phyloP scores from a whole-genome alignment of 192 early-diverging fungal species.

The Phlyctochytrium bullatum region DNA sequence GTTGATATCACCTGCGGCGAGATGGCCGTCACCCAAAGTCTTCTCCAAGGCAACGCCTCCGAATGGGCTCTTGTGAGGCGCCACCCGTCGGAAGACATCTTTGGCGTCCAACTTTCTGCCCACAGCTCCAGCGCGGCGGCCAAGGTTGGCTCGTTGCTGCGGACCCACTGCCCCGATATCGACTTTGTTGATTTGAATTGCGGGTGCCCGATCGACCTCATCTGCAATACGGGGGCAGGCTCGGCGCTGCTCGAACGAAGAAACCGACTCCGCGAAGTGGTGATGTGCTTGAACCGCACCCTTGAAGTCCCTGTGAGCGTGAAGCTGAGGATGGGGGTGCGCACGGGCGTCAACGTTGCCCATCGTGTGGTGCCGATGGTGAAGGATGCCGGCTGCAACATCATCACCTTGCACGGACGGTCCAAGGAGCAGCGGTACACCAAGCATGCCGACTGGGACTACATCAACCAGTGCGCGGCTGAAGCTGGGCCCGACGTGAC shows the following conservation, averaged over 20 bases:
- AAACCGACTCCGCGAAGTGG: conserved; percentile 70
- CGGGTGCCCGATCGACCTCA: conserved; percentile 91
- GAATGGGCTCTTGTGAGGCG: conserved; percentile 84
- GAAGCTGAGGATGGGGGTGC: conserved; percentile 81
- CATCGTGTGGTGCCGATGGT: conserved; percentile 73
- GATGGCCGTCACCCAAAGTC: conserved; percentile 66
- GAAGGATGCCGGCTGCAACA: conserved; percentile 55
- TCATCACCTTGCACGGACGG: conserved; percentile 85
- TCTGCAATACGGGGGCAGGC: conserved; percentile 78
- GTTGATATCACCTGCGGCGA: conserved; percentile 97
- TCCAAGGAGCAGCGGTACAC: conserved; percentile 91
- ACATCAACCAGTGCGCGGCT: conserved; percentile 64
- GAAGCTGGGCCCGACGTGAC: conserved; percentile 33
- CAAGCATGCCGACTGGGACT: conserved; percentile 87
- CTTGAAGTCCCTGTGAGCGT: conserved; percentile 82
- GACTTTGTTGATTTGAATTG: conserved; percentile 96
- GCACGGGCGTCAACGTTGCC: conserved; percentile 61
- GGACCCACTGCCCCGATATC: conserved; percentile 56
- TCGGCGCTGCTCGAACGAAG: conserved; percentile 72
- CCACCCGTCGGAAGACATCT: conserved; percentile 83
- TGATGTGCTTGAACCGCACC: conserved; percentile 68
- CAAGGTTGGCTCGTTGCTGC: conserved; percentile 66
- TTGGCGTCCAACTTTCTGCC: conserved; percentile 89
- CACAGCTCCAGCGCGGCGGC: conserved; percentile 56
- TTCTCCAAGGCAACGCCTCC: conserved; percentile 38